These are phyloP conservation scores for Coffea humblotiana DNA, from an alignment of 305 asterid genomes.

Conservation along the genomic window DNA sequence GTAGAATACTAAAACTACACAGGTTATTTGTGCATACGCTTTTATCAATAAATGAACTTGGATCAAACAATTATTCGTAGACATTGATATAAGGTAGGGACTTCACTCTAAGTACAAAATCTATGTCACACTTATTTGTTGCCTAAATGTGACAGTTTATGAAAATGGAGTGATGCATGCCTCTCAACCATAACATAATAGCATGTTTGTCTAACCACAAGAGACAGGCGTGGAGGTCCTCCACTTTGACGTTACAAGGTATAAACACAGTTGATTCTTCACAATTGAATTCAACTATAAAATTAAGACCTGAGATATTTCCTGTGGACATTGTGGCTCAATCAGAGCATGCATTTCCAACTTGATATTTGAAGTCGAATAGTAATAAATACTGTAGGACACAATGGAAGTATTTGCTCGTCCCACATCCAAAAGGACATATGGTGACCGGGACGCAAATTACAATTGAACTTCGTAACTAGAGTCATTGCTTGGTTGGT, in stretches of 20 bases:
- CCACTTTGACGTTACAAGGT: not conserved
- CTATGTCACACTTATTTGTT: not conserved
- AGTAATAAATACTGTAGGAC: not conserved
- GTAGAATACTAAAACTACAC: too few species aligned
- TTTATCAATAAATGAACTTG: not conserved
- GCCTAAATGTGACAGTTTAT: not conserved
- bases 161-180: not conserved
- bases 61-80: not conserved
- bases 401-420: not conserved
- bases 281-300: not conserved
- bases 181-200: not conserved
- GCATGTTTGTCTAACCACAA: not conserved
- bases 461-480: not conserved
- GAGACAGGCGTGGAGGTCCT: not conserved
- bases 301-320: not conserved
- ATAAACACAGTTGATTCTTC: not conserved
- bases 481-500: constrained; percentile 9
- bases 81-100: not conserved
- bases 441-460: not conserved
- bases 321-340: too few species aligned
- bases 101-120: constrained; percentile 1
- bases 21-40: not conserved
- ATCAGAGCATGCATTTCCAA: not conserved
- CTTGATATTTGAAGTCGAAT: not conserved
- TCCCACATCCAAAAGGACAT: not conserved